These are phyloP conservation scores for Neofusicoccum laricinum DNA, from an alignment of 2,329 filamentous ascomycete genomes.

Conservation along the genomic window DNA sequence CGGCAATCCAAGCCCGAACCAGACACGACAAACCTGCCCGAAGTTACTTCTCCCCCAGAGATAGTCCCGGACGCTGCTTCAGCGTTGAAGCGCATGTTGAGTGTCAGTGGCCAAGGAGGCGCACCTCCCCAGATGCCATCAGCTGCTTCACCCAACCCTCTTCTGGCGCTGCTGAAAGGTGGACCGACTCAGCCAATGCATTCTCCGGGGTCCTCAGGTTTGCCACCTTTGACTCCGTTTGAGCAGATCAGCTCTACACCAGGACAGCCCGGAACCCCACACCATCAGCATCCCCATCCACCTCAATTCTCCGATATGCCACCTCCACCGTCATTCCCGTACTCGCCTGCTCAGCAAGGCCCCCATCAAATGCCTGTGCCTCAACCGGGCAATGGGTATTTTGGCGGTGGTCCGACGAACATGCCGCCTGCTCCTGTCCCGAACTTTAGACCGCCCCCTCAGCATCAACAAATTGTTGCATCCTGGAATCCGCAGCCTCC, in stretches of 20 bases:
- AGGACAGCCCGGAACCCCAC: slow-evolving; percentile 56
- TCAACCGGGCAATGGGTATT: background rate
- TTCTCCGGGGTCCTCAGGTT: background rate
- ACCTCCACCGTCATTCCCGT: slow-evolving; percentile 49
- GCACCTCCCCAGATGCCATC: background rate
- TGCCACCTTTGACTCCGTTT: slow-evolving; percentile 45
- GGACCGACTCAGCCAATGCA: slow-evolving; percentile 18
- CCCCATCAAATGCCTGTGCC: slow-evolving; percentile 14
- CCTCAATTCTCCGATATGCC: slow-evolving; percentile 48
- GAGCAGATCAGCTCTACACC: slow-evolving; percentile 53
- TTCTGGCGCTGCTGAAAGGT: slow-evolving; percentile 56
- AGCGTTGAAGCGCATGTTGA: slow-evolving; percentile 52
- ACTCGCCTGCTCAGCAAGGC: slow-evolving; percentile 37
- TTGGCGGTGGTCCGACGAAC: background rate
- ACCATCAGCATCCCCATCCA: slow-evolving; percentile 53
- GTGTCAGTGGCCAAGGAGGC: slow-evolving; percentile 33
- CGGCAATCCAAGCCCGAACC: slow-evolving; percentile 26
- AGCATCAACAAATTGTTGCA: slow-evolving; percentile 20
- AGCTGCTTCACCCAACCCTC: slow-evolving; percentile 39
- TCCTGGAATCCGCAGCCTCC: slow-evolving; percentile 16
- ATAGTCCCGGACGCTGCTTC: slow-evolving; percentile 44
- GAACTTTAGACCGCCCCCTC: slow-evolving; percentile 22
- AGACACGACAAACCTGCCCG: slow-evolving; percentile 27
- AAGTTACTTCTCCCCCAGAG: slow-evolving; percentile 27
- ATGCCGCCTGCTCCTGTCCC: slow-evolving; percentile 17